These are phyloP conservation scores for Sclerotinia borealis DNA, from an alignment of 2,329 filamentous ascomycete genomes.

Conservation along the genomic window DNA sequence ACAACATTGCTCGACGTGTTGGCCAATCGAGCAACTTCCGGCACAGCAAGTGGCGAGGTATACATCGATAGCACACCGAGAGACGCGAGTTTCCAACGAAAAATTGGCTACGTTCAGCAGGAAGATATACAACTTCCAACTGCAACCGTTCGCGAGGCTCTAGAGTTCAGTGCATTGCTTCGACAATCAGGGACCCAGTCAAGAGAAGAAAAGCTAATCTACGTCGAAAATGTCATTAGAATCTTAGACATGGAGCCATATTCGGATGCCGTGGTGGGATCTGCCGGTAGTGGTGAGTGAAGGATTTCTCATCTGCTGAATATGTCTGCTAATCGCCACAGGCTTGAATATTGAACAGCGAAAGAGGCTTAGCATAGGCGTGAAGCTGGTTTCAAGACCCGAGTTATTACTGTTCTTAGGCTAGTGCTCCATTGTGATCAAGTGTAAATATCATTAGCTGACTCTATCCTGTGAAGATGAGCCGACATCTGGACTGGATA, in stretches of 20 bases:
- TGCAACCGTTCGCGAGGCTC: slow-evolving; percentile 74
- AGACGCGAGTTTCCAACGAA: slow-evolving; percentile 75
- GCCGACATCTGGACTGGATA: slow-evolving; percentile 86
- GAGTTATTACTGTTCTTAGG: slow-evolving; percentile 49
- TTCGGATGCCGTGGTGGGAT: slow-evolving; percentile 60
- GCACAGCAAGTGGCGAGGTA: slow-evolving; percentile 82
- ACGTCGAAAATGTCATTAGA: slow-evolving; percentile 58
- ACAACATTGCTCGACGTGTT: slow-evolving; percentile 54
- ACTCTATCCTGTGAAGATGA: too few species aligned
- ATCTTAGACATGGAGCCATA: slow-evolving; percentile 59
- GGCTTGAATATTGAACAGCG: slow-evolving; percentile 59
- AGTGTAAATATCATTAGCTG: too few species aligned
- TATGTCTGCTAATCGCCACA: too few species aligned
- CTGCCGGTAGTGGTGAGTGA: too few species aligned
- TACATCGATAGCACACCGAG: slow-evolving; percentile 58
- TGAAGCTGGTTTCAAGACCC: slow-evolving; percentile 47
- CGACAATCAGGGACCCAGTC: slow-evolving; percentile 72
- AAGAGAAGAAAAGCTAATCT: slow-evolving; percentile 70
- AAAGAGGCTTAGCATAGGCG: slow-evolving; percentile 53
- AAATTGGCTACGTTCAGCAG: slow-evolving; percentile 75
- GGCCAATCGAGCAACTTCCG: slow-evolving; percentile 67
- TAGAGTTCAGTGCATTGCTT: slow-evolving; percentile 82
- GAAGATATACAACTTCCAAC: slow-evolving; percentile 84
- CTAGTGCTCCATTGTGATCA: too few species aligned
- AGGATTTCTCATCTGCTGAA: too few species aligned